Evolutionary conservation across 305 asterid genomes (phyloP).

Genomic region (Nicotiana rustica): DNA sequence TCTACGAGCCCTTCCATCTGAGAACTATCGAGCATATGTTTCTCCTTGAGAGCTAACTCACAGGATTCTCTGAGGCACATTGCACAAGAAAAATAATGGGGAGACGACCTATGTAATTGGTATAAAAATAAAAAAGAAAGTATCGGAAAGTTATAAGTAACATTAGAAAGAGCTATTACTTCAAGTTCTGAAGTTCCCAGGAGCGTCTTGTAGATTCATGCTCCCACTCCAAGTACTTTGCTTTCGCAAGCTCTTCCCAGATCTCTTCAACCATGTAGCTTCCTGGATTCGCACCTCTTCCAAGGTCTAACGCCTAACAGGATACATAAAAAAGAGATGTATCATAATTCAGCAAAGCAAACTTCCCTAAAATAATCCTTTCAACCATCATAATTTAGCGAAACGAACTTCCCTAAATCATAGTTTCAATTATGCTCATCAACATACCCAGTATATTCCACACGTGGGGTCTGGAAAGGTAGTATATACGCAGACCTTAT

Average conservation of each 20-base stretch:
- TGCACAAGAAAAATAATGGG: slow-evolving; percentile 33
- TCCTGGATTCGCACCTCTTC: slow-evolving; percentile 68
- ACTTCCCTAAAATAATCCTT: background rate
- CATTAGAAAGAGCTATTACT: slow-evolving; percentile 46
- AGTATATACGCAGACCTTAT: too few relatives aligned
- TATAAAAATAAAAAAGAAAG: background rate
- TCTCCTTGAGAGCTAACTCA: slow-evolving; percentile 72
- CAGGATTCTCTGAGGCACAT: slow-evolving; percentile 67
- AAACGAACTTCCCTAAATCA: background rate
- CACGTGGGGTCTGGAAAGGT: too few relatives aligned
- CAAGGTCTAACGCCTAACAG: slow-evolving; percentile 91
- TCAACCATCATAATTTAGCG: slow-evolving; percentile 19
- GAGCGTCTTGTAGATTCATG: slow-evolving; percentile 72
- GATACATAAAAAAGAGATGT: slow-evolving; percentile 18
- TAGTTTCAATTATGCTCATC: background rate
- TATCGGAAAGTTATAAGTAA: background rate
- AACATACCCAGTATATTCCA: too few relatives aligned
- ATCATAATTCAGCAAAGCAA: background rate
- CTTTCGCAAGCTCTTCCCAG: slow-evolving; percentile 93
- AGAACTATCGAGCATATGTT: slow-evolving; percentile 52
- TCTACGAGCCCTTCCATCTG: slow-evolving; percentile 61
- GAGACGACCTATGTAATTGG: background rate
- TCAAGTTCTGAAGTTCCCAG: slow-evolving; percentile 78
- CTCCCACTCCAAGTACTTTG: slow-evolving; percentile 86
- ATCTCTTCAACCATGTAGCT: slow-evolving; percentile 92